Conservation (phyloP, 1,284 basidiomycete species). For the Cryptococcus floricola region DNA sequence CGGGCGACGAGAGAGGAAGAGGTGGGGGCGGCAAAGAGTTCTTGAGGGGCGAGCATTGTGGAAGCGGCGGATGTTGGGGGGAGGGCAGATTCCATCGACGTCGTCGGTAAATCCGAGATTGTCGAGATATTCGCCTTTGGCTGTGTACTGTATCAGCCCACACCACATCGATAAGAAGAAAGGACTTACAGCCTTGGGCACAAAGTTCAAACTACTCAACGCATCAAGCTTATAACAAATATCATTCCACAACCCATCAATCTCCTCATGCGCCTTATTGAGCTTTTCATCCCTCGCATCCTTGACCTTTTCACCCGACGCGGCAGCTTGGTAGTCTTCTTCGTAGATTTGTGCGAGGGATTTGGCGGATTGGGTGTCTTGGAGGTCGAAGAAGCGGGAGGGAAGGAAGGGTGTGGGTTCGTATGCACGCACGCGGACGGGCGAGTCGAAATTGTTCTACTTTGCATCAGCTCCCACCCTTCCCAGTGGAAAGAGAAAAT, state of each 20-base stretch:
- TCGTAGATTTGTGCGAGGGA: slow-evolving; percentile 96
- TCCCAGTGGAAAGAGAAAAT: slow-evolving; percentile 15
- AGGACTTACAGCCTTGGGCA: slow-evolving; percentile 63
- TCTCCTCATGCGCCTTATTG: slow-evolving; percentile 80
- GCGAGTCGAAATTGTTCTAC: slow-evolving; percentile 77
- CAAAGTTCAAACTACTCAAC: slow-evolving; percentile 89
- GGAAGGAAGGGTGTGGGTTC: slow-evolving; percentile 88
- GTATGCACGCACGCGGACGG: slow-evolving; percentile 70
- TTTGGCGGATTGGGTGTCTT: slow-evolving; percentile 80
- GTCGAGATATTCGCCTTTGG: slow-evolving; percentile 88
- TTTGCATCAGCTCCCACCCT: background rate
- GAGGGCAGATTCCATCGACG: slow-evolving; percentile 85
- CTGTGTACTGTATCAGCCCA: slow-evolving; percentile 49
- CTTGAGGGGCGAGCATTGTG: slow-evolving; percentile 89
- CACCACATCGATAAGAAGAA: background rate
- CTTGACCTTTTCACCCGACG: slow-evolving; percentile 49
- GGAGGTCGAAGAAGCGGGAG: slow-evolving; percentile 81
- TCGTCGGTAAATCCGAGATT: slow-evolving; percentile 74
- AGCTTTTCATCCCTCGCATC: slow-evolving; percentile 87
- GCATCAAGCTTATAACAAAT: slow-evolving; percentile 90
- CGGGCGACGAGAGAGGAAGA: slow-evolving; percentile 59
- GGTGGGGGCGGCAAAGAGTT: slow-evolving; percentile 66
- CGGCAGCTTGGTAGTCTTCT: slow-evolving; percentile 75
- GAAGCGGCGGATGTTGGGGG: slow-evolving; percentile 72
- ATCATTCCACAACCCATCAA: slow-evolving; percentile 76